Evolutionary conservation across 306 rosid genomes (phyloP).

Genomic region (Citrullus amarus): DNA sequence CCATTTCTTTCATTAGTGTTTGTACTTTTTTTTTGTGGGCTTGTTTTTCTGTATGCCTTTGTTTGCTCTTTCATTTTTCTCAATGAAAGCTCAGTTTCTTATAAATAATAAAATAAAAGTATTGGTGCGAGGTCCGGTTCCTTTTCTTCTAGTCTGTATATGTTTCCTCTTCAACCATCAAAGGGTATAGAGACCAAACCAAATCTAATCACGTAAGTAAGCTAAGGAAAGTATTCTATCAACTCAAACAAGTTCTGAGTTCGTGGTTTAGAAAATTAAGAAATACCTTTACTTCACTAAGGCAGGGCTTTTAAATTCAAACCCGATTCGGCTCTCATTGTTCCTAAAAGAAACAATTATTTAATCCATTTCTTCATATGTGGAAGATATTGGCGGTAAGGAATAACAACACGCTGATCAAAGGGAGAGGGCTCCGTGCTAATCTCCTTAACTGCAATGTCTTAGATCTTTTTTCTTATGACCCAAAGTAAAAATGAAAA

Average conservation of each 20-base stretch:
- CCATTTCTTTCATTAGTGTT: too few relatives aligned
- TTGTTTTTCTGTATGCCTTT: too few relatives aligned
- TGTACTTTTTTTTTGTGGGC: too few relatives aligned
- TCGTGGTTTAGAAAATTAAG: neutral
- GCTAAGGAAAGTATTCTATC: neutral
- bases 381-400: neutral
- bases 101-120: too few relatives aligned
- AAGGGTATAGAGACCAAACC: neutral
- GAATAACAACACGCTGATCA: neutral
- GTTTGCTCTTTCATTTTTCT: too few relatives aligned
- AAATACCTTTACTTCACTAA: neutral
- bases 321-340: neutral
- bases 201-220: neutral
- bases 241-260: neutral
- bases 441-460: neutral
- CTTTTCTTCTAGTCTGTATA: neutral
- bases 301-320: neutral
- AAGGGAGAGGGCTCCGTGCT: neutral
- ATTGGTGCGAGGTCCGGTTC: neutral
- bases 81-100: too few relatives aligned
- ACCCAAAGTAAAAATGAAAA: neutral
- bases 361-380: neutral
- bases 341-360: neutral
- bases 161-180: neutral
- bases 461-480: neutral